These are phyloP conservation scores for Adansonia grandidieri DNA, from an alignment of 441 rosid genomes.

Conservation along the genomic window DNA sequence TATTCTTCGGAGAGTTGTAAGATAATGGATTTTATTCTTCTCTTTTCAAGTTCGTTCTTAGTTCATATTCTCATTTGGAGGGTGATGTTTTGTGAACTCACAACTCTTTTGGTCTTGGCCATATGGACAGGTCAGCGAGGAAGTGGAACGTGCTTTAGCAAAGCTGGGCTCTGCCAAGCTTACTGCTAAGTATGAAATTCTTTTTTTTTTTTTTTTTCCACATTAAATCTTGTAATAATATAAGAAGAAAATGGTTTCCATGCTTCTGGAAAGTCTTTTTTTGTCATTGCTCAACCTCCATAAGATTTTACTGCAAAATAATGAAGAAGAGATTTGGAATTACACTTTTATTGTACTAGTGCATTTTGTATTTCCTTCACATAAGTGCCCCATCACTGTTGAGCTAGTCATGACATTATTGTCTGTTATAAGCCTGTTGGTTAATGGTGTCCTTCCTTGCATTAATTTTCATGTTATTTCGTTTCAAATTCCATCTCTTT, in stretches of 20 bases:
- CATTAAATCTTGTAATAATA: background rate
- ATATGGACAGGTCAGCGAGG: constrained; percentile 84
- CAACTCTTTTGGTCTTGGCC: background rate
- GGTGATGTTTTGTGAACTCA: background rate
- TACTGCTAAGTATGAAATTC: constrained; percentile 58
- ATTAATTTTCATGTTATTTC: background rate
- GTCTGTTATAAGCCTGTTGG: background rate
- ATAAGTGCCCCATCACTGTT: constrained; percentile 7
- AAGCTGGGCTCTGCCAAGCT: constrained; percentile 90
- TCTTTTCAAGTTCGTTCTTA: background rate
- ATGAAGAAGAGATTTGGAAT: background rate
- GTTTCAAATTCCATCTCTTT: background rate
- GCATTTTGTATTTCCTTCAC: background rate
- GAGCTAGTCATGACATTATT: background rate
- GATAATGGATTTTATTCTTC: constrained; percentile 31
- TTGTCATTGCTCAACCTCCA: background rate
- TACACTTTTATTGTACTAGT: background rate
- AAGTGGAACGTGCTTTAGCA: constrained; percentile 99
- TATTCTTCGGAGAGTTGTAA: constrained; percentile 97
- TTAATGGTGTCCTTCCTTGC: background rate
- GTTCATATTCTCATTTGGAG: background rate
- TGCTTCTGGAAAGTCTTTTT: background rate
- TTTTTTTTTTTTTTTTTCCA: constrained; percentile 15
- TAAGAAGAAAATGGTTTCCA: background rate
- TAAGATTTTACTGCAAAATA: constrained; percentile 11